Evolutionary conservation across 768 basidiomycete genomes (phyloP).

Genomic region (Leccinum rimulosum): DNA sequence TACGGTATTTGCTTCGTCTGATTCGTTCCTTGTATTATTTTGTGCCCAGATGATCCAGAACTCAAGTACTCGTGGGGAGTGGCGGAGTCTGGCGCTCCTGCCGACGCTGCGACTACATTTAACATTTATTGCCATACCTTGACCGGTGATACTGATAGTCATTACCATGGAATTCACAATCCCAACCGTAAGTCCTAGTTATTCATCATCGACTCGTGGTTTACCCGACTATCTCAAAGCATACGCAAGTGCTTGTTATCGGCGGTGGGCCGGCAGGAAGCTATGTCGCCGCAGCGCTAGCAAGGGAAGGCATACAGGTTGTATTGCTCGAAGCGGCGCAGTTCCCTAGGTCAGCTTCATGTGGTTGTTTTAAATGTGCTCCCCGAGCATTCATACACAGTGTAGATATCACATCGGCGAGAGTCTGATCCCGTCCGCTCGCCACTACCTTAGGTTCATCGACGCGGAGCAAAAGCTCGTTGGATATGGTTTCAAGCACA

Average conservation of each 20-base stretch:
- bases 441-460: conserved; percentile 53
- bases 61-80: not conserved
- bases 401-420: conserved; percentile 48
- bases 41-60: not conserved
- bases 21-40: not conserved
- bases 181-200: conserved; percentile 20
- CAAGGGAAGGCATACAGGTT: conserved; percentile 58
- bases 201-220: not conserved
- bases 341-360: conserved; percentile 47
- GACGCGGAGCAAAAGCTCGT: conserved; percentile 44
- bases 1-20: not conserved
- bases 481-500: conserved; percentile 43
- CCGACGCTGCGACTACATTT: not conserved
- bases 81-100: not conserved
- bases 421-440: conserved; percentile 48
- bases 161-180: conserved; percentile 13
- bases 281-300: conserved; percentile 53
- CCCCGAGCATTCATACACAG: not conserved
- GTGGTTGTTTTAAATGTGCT: no score
- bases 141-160: not conserved
- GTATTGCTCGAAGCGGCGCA: conserved; percentile 52
- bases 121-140: not conserved
- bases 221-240: conserved; percentile 14
- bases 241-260: conserved; percentile 41
- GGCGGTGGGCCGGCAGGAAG: conserved; percentile 62